Evolutionary conservation across 2,329 filamentous ascomycete species (phyloP).

Genomic region (Claviceps humidiphila): DNA sequence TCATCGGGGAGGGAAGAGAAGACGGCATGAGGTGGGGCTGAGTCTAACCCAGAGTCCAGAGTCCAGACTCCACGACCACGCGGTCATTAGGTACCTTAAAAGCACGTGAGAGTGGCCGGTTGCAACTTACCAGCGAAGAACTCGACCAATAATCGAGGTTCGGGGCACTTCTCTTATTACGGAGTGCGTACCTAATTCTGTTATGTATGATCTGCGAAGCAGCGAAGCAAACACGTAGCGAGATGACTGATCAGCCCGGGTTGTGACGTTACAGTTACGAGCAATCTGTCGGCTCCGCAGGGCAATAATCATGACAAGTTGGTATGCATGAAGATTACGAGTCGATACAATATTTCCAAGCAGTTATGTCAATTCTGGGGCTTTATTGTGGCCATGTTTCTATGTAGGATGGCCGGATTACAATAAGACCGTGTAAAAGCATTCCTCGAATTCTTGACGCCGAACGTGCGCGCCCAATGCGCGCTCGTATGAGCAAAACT

Average conservation of each 20-base stretch:
- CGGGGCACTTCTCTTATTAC: not conserved
- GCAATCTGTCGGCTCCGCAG: too few species aligned
- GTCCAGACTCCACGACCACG: not conserved
- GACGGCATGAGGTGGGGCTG: constrained; percentile 1
- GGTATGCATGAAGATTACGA: too few species aligned
- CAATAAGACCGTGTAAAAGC: not conserved
- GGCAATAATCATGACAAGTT: too few species aligned
- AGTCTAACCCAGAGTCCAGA: too few species aligned
- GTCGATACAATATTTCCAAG: too few species aligned
- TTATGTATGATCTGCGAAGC: too few species aligned
- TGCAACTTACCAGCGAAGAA: not conserved
- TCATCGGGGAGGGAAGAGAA: not conserved
- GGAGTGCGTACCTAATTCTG: not conserved
- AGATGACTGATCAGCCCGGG: too few species aligned
- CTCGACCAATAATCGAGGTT: not conserved
- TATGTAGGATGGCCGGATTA: not conserved
- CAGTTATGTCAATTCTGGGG: too few species aligned
- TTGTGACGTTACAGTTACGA: too few species aligned
- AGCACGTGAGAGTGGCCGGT: not conserved
- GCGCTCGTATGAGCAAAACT: not conserved
- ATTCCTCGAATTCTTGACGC: not conserved
- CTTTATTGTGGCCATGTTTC: not conserved
- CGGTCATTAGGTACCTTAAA: not conserved
- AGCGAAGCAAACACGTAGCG: too few species aligned
- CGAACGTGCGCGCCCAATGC: not conserved